phyloP scores from a whole-genome alignment of 2,329 filamentous ascomycete genomes.

The Calonectria ilicicola region DNA sequence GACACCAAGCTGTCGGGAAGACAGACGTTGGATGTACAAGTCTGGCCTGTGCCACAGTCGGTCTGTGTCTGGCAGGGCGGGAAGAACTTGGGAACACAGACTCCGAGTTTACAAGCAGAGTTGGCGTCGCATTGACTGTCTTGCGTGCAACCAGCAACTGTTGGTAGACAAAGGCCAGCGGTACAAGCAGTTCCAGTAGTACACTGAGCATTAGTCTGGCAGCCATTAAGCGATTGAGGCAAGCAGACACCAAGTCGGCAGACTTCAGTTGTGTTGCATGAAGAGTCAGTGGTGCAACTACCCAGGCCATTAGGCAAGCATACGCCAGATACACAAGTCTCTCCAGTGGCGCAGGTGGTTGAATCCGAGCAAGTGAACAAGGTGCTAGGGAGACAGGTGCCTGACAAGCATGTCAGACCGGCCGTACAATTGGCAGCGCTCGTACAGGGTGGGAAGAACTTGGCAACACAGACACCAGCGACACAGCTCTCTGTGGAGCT shows the following conservation, averaged over 20 bases:
- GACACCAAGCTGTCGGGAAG: background rate
- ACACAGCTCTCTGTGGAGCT: slow-evolving; percentile 3
- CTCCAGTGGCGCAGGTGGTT: background rate
- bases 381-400: background rate
- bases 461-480: background rate
- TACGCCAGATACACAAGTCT: slow-evolving; percentile 4
- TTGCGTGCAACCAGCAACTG: background rate
- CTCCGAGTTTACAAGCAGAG: background rate
- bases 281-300: background rate
- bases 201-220: background rate
- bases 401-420: background rate
- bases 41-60: background rate
- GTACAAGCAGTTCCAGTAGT: background rate
- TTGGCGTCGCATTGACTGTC: background rate
- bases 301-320: background rate
- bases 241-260: slow-evolving; percentile 12
- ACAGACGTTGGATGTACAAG: slow-evolving; percentile 6
- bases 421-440: background rate
- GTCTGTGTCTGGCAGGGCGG: background rate
- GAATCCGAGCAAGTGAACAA: background rate
- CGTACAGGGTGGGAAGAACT: background rate
- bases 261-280: background rate
- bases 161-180: slow-evolving; percentile 1
- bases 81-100: slow-evolving; percentile 1
- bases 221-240: background rate